A percentile compares a stretch with the other conserved stretches of the same genome.
Conservation (phyloP, 1,139 yeast species). For the Pneumocystis sp. region DNA sequence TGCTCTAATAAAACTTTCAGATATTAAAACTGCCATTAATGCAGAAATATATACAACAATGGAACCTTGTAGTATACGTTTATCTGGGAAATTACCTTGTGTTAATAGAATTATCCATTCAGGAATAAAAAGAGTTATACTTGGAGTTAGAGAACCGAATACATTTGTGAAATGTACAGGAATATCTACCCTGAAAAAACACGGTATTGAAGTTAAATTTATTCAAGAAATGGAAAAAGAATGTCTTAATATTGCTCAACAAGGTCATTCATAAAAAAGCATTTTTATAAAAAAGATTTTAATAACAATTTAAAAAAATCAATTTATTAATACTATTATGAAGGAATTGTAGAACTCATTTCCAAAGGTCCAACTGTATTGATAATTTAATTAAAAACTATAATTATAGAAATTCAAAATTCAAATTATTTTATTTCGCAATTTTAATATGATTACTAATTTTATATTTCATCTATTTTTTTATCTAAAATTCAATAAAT, state of each 20-base stretch:
- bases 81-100: slow-evolving; percentile 87
- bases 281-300: not conserved
- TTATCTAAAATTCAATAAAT: no score
- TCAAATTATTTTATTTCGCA: no score
- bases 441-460: no score
- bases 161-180: slow-evolving; percentile 74
- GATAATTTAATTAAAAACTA: not conserved
- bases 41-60: slow-evolving; percentile 83
- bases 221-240: slow-evolving; percentile 74
- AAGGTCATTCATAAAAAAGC: slow-evolving; percentile 39
- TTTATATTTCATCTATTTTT: no score
- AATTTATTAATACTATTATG: not conserved
- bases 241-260: slow-evolving; percentile 56
- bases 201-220: slow-evolving; percentile 58
- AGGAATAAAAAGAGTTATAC: slow-evolving; percentile 63
- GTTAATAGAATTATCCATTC: slow-evolving; percentile 53
- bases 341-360: not conserved
- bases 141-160: slow-evolving; percentile 84
- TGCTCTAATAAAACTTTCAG: slow-evolving; percentile 56
- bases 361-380: not conserved
- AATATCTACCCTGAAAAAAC: slow-evolving; percentile 33
- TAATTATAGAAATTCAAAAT: no score
- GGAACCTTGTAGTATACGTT: slow-evolving; percentile 89
- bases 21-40: slow-evolving; percentile 49
- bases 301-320: not conserved